Evolutionary conservation across 2,329 filamentous ascomycete species (phyloP), one percentile per base, ranked within the genome.

Genomic region (Colletotrichum spinosum): DNA sequence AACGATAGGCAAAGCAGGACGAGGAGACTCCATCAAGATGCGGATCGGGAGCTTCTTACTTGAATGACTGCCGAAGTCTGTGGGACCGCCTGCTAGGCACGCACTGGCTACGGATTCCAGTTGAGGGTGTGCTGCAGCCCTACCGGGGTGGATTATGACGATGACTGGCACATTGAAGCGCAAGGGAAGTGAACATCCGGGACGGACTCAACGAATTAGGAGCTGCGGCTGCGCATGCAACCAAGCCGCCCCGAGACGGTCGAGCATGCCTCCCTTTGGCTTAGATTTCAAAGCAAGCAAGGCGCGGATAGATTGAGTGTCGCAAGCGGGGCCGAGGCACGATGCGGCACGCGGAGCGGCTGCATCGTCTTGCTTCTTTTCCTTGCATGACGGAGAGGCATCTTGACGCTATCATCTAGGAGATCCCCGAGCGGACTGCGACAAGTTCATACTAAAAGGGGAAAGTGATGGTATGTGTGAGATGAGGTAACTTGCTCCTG

Each of bases 121-220:
- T 65, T 61, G 58, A 65, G 52, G 62, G 62, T 65, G 58, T 56
- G 54, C 45, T 65, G 64, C 64, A 67, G 64, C 64, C 64, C 54
- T 67, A 56, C 58, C 46, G 62, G 56, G 46, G 46, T 56, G 58
- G 51, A 62, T 52, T 35, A 56, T 49, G 52, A 53, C 52, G 44
- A 15, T 25, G 52, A 52, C 41, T 62, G 46, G 60, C 42, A 53
- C 52, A 42, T 15, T 25, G 42, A 55, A 41, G 46, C 39, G 55
- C 53, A 53, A 57, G 60, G 64, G 41, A 51, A 49, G 45, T 51
- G 45, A 48, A 42, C 15, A 35, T 13, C 38, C 34, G 60, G 64
- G 44, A 59, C 54, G n/a, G 33, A 15, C 12, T 38, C 41, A 34
- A 53, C 64, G 60, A 67, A 67, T 67, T 13, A 45, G 64, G 41